Evolutionary conservation across 208 protist genomes (phyloP).

Genomic region (Leishmania lainsoni): DNA sequence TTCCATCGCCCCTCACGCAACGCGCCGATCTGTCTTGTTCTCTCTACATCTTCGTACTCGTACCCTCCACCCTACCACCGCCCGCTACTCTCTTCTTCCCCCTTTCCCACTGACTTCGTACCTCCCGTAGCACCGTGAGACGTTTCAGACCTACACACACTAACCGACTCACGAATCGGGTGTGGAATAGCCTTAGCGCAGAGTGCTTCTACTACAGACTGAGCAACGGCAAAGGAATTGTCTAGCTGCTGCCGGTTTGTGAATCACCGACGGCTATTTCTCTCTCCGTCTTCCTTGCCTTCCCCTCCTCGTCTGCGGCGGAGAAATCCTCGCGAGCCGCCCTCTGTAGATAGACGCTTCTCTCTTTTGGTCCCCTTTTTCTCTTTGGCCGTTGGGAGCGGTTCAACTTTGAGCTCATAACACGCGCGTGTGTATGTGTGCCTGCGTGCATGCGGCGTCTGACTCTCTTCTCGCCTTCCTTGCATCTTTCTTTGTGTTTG

Average conservation of each 20-base stretch:
- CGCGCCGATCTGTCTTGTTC: background rate
- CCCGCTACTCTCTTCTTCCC: background rate
- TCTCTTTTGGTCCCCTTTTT: background rate
- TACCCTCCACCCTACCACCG: background rate
- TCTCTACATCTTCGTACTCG: background rate
- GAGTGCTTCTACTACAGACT: background rate
- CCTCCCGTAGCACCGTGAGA: background rate
- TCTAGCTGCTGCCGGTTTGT: background rate
- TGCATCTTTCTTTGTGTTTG: background rate
- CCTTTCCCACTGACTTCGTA: background rate
- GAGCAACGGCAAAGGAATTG: background rate
- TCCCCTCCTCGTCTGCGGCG: no score
- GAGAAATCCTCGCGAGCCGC: background rate
- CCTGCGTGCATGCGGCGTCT: background rate
- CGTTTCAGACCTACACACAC: background rate
- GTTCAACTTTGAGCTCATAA: background rate
- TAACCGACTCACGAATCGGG: background rate
- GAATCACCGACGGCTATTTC: background rate
- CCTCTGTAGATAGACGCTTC: constrained; percentile 11
- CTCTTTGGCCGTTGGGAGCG: background rate
- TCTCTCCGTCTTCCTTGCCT: background rate
- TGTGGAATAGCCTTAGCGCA: background rate
- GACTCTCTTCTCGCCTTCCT: background rate
- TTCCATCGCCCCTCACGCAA: background rate
- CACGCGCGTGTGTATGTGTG: background rate